Evolutionary conservation across 768 basidiomycete species (phyloP), one percentile per base, ranked within the genome.

Genomic region (Suillus occidentalis): DNA sequence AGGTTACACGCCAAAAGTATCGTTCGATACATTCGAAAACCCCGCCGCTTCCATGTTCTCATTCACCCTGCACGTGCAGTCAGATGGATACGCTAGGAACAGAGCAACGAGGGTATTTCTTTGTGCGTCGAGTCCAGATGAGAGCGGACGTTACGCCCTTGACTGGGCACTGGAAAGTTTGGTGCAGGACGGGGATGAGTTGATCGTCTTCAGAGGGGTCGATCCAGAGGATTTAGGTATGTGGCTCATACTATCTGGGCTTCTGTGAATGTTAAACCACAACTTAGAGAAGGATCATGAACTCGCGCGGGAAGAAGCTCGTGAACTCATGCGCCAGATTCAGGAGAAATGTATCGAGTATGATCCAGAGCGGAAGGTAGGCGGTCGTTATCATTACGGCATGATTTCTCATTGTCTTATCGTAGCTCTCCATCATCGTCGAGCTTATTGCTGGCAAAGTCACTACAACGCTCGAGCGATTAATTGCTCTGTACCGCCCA

Each of bases 361-460:
- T 65, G 94, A 95, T 61, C 80, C 90, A 0, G 86, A 90, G 39
- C 86, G 94, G 62, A 91, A 91, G 79, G 91, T 90, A 69, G 47
- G 77, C 72, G 34, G n/a, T 28, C n/a, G 7, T 66, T 14, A 10
- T 4, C 57, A 36, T 62, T 22, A 31, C 55, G 25, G 39, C 31
- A 55, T n/a, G 56, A 13, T 5, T 59, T 61, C 37, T 31, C 25
- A 39, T 63, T 45, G 63, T 66, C 40, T 28, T 34, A 42, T 28
- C 47, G 31, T 49, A 93, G 89, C 83, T 99, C 34, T 95, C 92
- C 0, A 84, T 99, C 60, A 90, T 97, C 60, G 88, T 99, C 49
- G 97, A 99, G 79, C 95, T 91, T 73, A 92, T 98, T 58, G 93
- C 95, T 0, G 97, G 97, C 39, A 90, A 89, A 63, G 87, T 97